Percentiles rank a stretch among this genome's conserved stretches.
phyloP scores from a whole-genome alignment of 2,329 filamentous ascomycete species.

The Cucurbitaria berberidis region DNA sequence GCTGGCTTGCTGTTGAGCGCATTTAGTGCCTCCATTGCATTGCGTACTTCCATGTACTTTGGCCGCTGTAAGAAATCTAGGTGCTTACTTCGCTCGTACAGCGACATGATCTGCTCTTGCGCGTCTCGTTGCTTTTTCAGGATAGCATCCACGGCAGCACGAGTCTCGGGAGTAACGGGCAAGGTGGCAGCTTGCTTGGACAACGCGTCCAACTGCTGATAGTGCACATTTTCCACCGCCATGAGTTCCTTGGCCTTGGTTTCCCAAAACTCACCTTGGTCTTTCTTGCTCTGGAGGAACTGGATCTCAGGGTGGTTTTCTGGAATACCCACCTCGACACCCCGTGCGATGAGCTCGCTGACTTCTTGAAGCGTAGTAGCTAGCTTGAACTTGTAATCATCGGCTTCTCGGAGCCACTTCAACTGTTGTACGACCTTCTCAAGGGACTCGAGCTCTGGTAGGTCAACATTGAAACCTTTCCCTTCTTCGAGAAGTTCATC shows the following conservation, averaged over 20 bases:
- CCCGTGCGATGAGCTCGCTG: constrained; percentile 76
- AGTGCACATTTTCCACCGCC: constrained; percentile 88
- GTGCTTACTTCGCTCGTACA: constrained; percentile 79
- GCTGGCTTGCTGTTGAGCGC: constrained; percentile 91
- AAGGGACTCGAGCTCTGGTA: constrained; percentile 83
- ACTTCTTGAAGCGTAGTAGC: constrained; percentile 77
- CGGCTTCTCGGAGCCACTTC: constrained; percentile 84
- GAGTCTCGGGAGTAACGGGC: constrained; percentile 81
- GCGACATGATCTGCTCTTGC: constrained; percentile 81
- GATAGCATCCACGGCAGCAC: constrained; percentile 85
- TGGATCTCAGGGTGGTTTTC: constrained; percentile 80
- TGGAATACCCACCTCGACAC: constrained; percentile 76
- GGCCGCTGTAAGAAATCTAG: constrained; percentile 79
- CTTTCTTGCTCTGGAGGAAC: constrained; percentile 76
- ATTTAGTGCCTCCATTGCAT: constrained; percentile 84
- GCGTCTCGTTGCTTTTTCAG: constrained; percentile 95
- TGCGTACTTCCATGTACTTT: constrained; percentile 86
- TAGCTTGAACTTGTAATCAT: constrained; percentile 66
- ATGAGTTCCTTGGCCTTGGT: constrained; percentile 91
- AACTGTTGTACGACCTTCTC: constrained; percentile 82
- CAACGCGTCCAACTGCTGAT: constrained; percentile 90
- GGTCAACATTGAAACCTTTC: constrained; percentile 86
- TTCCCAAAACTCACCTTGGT: constrained; percentile 86
- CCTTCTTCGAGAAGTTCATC: constrained; percentile 92
- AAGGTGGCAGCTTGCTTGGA: constrained; percentile 80